These are phyloP conservation scores for Diplocarpon rosae DNA, from an alignment of 2,329 filamentous ascomycete genomes.

Conservation along the genomic window DNA sequence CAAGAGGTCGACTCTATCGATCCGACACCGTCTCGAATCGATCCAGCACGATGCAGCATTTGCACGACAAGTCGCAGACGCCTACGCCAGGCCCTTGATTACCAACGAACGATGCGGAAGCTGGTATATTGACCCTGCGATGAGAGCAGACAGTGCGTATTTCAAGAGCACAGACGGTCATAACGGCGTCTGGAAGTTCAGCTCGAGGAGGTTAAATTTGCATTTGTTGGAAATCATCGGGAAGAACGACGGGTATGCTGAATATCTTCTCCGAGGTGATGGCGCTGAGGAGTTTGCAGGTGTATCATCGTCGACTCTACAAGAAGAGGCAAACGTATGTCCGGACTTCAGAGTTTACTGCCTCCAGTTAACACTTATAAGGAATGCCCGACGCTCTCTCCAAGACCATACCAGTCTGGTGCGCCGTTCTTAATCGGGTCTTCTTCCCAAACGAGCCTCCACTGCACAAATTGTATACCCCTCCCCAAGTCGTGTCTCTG, in stretches of 20 bases:
- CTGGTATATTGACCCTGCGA: slow-evolving; percentile 70
- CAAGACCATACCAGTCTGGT: slow-evolving; percentile 93
- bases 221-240: slow-evolving; percentile 63
- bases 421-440: slow-evolving; percentile 68
- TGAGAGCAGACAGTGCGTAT: slow-evolving; percentile 67
- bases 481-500: slow-evolving; percentile 57
- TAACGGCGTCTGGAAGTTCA: slow-evolving; percentile 82
- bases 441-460: slow-evolving; percentile 52
- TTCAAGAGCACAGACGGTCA: slow-evolving; percentile 99
- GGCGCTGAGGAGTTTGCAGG: slow-evolving; percentile 28
- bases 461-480: slow-evolving; percentile 51
- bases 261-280: background rate
- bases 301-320: slow-evolving; percentile 90
- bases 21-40: slow-evolving; percentile 71
- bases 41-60: slow-evolving; percentile 70
- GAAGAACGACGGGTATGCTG: slow-evolving; percentile 49
- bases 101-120: slow-evolving; percentile 93
- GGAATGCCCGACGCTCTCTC: slow-evolving; percentile 89
- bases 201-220: slow-evolving; percentile 71
- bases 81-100: slow-evolving; percentile 56
- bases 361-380: slow-evolving; percentile 25
- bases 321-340: slow-evolving; percentile 68
- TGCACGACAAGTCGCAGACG: slow-evolving; percentile 47
- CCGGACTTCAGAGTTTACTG: background rate
- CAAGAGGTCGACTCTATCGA: slow-evolving; percentile 64